Evolutionary conservation across 441 rosid species (phyloP).

Genomic region (Erodium chrysanthum): DNA sequence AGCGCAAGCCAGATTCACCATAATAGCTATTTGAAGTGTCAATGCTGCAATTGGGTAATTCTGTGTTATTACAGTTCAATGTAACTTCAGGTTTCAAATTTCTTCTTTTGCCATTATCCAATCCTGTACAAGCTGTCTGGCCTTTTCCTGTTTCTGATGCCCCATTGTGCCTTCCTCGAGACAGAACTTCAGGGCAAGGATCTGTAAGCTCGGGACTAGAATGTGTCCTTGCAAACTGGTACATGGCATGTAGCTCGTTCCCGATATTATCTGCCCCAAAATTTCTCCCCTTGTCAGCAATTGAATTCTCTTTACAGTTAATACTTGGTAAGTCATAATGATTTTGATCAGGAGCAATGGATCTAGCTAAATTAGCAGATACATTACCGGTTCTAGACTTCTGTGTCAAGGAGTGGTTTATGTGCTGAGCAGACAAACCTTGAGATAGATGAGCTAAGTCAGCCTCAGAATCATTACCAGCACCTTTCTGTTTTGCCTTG

Average conservation of each 20-base stretch:
- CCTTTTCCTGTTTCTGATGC: background rate
- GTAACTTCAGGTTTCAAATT: background rate
- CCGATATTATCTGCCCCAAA: slow-evolving; percentile 7
- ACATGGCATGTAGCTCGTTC: slow-evolving; percentile 7
- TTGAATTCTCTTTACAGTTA: background rate
- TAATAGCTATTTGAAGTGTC: slow-evolving; percentile 9
- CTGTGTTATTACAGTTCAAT: slow-evolving; percentile 4
- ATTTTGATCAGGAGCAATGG: slow-evolving; percentile 4
- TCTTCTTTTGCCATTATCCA: slow-evolving; percentile 11
- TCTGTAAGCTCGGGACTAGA: slow-evolving; percentile 16
- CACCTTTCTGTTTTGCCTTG: slow-evolving; percentile 7
- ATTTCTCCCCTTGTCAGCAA: slow-evolving; percentile 4
- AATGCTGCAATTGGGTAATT: background rate
- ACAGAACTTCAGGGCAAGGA: slow-evolving; percentile 12
- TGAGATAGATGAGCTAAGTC: background rate
- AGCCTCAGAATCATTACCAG: background rate
- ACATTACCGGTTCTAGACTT: slow-evolving; percentile 15
- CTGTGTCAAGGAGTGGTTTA: slow-evolving; percentile 5
- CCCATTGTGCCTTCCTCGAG: no score
- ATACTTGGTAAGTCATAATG: background rate
- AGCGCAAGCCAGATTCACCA: no score
- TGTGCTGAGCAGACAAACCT: slow-evolving; percentile 9
- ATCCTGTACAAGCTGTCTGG: slow-evolving; percentile 4
- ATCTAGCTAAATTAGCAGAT: slow-evolving; percentile 2
- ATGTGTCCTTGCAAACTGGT: slow-evolving; percentile 16